Evolutionary conservation across 306 rosid genomes (phyloP), one percentile per base, ranked within the genome.

Genomic region (Gastrolobium villosum): DNA sequence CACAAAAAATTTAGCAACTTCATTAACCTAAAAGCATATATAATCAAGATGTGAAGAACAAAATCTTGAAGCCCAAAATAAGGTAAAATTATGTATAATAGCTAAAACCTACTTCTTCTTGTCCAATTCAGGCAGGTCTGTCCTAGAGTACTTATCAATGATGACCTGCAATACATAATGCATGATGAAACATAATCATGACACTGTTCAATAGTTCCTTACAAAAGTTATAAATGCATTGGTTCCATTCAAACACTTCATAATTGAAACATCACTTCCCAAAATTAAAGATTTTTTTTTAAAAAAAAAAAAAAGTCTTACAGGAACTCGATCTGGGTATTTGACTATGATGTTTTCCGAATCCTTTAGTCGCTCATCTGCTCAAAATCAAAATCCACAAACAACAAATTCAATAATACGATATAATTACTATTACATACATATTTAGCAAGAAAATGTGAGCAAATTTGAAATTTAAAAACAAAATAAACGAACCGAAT

Each of bases 51-150:
- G 36, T 39, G n/a, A 34, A 56, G 69, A 73, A 43, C 36, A 45
- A 41, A 39, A 15, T 54, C 9, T 20, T 52, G 32, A 43, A 20
- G 32, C 50, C 49, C 40, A 39, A 9, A 49, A 40, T 7, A 28
- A 31, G 55, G 26, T 20, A 20, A 20, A n/a, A n/a, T n/a, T n/a
- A 20, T 20, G 26, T 20, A 20, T 20, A 20, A 55, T 2, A 57
- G 40, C 5, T 13, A 56, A 70, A 80, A 70, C 87, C 55, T 77
- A 79, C 85, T 84, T 87, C 76, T 87, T 84, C 87, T 87, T 87
- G 55, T 87, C 88, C 87, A 87, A 53, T 78, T 74, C 86, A 30
- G 90, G 87, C 37, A 87, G 65, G 49, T 87, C 85, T 28, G 90
- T 79, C 56, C 77, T 84, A 32, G 90, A 75, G 73, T 82, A 84